Evolutionary conservation across 768 basidiomycete genomes (phyloP), one percentile per base, ranked within the genome.

Genomic region (Hortiboletus flavorubellus): DNA sequence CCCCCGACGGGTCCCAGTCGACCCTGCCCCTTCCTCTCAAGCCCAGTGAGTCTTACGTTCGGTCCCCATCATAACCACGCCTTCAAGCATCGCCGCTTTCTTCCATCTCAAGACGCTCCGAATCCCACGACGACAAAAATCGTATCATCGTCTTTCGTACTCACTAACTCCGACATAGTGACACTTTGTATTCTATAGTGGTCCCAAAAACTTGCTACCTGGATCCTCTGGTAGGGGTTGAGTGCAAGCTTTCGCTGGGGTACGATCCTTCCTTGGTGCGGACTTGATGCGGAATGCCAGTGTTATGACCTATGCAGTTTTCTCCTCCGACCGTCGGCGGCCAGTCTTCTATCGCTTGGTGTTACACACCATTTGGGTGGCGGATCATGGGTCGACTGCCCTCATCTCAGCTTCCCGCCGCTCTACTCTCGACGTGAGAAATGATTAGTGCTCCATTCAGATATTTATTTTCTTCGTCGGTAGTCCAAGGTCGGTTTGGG

Each of bases 161-260:
- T 46, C 49, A 11, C 16, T 34, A 12, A 5, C 16, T 46, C 40
- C 31, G 37, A 41, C 33, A 54, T 61, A 42, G 64, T 21, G 51
- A 62, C 46, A 15, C 62, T 31, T 71, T 67, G 59, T 68, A 64
- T 56, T 69, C 34, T 51, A 43, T n/a, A 50, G 29, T 43, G 26
- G 26, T 26, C 5, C 26, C 45, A 26, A 53, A 33, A 49, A 29
- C 34, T 41, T 2, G 48, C 48, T 47, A 29, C 47, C 5, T 37
- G 38, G 30, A 34, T 53, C 29, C 58, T 44, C 46, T 64, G 21
- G n/a, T 23, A 8, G 16, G 33, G 31, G 30, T 31, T 16, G 40
- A 41, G 2, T 5, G 26, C 26, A 5, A 26, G 14, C 16, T 30
- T 55, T 51, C 35, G 11, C 29, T 38, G 12, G 41, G 38, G 38